Conservation (phyloP, 2,329 filamentous ascomycete genomes). For the Aspergillus tanneri region DNA sequence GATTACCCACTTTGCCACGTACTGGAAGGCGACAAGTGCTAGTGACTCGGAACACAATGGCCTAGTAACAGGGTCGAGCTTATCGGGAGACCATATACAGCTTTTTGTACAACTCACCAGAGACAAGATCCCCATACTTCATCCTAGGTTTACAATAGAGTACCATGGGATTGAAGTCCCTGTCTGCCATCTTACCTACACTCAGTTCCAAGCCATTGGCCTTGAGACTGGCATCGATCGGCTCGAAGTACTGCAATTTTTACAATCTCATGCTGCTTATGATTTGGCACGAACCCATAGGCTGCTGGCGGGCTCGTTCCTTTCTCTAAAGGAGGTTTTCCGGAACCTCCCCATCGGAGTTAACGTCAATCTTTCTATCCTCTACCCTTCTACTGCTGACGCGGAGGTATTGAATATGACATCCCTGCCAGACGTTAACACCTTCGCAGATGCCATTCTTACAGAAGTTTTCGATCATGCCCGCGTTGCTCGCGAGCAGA, state of each 20-base stretch:
- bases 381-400: slow-evolving; percentile 77
- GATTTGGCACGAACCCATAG: slow-evolving; percentile 66
- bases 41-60: slow-evolving; percentile 81
- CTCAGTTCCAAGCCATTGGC: slow-evolving; percentile 51
- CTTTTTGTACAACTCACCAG: slow-evolving; percentile 89
- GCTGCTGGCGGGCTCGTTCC: slow-evolving; percentile 70
- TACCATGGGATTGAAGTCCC: slow-evolving; percentile 78
- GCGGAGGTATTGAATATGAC: slow-evolving; percentile 69
- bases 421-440: slow-evolving; percentile 78
- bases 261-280: slow-evolving; percentile 33
- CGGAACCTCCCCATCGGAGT: slow-evolving; percentile 72
- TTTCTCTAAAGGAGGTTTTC: slow-evolving; percentile 77
- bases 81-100: slow-evolving; percentile 92
- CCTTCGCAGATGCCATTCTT: slow-evolving; percentile 79
- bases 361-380: slow-evolving; percentile 86
- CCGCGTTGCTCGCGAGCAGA: slow-evolving; percentile 62
- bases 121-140: slow-evolving; percentile 82
- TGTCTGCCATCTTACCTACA: slow-evolving; percentile 72
- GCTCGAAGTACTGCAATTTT: slow-evolving; percentile 28
- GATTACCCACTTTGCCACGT: slow-evolving; percentile 97
- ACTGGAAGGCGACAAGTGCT: slow-evolving; percentile 98
- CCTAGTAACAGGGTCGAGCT: slow-evolving; percentile 88
- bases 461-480: slow-evolving; percentile 89
- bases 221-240: slow-evolving; percentile 37
- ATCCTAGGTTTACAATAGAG: slow-evolving; percentile 77